Percentiles rank a stretch among this genome's conserved stretches.
Evolutionary conservation across 805 yeast genomes (phyloP).

Genomic region (Candida silvicultrix): DNA sequence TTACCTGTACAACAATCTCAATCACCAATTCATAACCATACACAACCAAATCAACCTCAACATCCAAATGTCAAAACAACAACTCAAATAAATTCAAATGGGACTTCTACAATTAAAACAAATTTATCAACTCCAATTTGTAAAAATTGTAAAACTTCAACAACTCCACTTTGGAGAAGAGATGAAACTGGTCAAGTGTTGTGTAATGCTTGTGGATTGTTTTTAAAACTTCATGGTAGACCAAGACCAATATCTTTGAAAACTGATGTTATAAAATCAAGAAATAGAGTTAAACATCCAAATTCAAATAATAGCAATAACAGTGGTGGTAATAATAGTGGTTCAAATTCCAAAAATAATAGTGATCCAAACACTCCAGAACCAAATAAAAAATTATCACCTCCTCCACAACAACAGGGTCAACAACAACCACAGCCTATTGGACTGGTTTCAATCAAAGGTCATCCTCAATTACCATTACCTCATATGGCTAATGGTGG

Average conservation of each 20-base stretch:
- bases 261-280: conserved; percentile 86
- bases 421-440: too few relatives aligned
- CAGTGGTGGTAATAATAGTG: conserved; percentile 7
- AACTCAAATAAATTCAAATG: conserved; percentile 44
- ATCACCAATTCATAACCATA: too few relatives aligned
- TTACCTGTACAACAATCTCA: neutral
- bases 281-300: conserved; percentile 72
- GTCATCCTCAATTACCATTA: too few relatives aligned
- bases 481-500: too few relatives aligned
- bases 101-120: conserved; percentile 58
- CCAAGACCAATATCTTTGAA: conserved; percentile 88
- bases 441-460: too few relatives aligned
- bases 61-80: conserved; percentile 59
- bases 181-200: conserved; percentile 87
- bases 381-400: conserved; percentile 5
- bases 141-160: conserved; percentile 85
- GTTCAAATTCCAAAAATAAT: too few relatives aligned
- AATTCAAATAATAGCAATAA: conserved; percentile 2
- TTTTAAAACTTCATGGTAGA: conserved; percentile 84
- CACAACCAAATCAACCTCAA: conserved; percentile 1
- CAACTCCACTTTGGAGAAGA: conserved; percentile 93
- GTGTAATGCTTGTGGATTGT: conserved; percentile 92
- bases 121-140: conserved; percentile 67
- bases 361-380: conserved; percentile 16
- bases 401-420: neutral